phyloP scores from a whole-genome alignment of 768 basidiomycete genomes.

The Leucosporidium yakuticum region DNA sequence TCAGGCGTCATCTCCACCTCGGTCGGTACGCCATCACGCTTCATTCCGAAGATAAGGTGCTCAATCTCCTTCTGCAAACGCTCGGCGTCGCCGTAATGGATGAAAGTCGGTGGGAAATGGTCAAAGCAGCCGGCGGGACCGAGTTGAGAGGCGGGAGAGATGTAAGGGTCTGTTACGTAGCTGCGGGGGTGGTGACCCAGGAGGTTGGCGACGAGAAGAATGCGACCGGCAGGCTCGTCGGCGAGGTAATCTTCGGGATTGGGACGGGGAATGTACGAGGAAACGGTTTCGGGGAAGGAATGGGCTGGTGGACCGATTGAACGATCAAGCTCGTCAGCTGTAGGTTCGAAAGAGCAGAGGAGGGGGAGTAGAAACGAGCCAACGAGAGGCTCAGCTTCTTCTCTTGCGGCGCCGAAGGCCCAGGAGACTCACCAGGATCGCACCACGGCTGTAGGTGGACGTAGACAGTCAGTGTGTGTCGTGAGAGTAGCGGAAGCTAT shows the following conservation, averaged over 20 bases:
- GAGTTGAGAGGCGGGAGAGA: conserved; percentile 29
- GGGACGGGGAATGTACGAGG: conserved; percentile 20
- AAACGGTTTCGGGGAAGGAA: conserved; percentile 24
- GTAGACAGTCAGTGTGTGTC: too few species aligned
- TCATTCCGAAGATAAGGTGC: conserved; percentile 13
- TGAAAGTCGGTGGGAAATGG: conserved; percentile 24
- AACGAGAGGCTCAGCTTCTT: too few species aligned
- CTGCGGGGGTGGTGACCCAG: conserved; percentile 27
- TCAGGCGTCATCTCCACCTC: conserved; percentile 26
- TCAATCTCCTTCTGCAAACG: conserved; percentile 30
- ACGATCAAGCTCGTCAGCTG: not conserved
- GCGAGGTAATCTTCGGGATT: conserved; percentile 31
- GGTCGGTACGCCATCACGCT: conserved; percentile 11
- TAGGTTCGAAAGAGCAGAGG: not conserved
- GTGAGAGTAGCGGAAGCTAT: too few species aligned
- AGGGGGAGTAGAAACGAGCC: not conserved
- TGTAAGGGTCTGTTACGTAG: conserved; percentile 20
- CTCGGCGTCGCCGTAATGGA: conserved; percentile 33
- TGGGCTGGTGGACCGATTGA: conserved; percentile 3
- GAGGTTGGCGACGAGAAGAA: conserved; percentile 25
- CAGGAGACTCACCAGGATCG: conserved; percentile 12
- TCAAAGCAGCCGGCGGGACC: conserved; percentile 21
- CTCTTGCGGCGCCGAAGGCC: too few species aligned
- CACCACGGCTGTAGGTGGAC: conserved; percentile 15
- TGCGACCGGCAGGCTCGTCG: conserved; percentile 26